Conservation (phyloP, 179 eudicot species). For the Silene vulgaris region DNA sequence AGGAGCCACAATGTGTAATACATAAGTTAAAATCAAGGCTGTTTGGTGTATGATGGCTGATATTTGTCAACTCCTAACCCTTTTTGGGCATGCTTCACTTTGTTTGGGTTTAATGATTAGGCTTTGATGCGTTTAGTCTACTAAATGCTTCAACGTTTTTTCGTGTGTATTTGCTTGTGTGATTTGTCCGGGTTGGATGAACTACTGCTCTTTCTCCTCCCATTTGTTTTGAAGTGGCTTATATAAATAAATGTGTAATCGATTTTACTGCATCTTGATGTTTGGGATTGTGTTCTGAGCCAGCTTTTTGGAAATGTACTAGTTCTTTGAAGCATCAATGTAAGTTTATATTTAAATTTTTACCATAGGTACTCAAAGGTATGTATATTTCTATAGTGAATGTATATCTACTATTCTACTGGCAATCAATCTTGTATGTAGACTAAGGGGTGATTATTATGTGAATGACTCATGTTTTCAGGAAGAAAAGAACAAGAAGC, state of each 20-base stretch:
- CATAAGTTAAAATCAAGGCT: too few relatives aligned
- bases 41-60: neutral
- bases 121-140: conserved; percentile 13
- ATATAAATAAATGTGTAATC: neutral
- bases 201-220: neutral
- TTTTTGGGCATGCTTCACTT: conserved; percentile 3
- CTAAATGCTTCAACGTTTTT: neutral
- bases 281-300: conserved; percentile 18
- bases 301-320: conserved; percentile 24
- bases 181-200: neutral
- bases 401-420: neutral
- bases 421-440: neutral
- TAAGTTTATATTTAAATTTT: conserved; percentile 3
- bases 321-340: conserved; percentile 16
- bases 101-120: neutral
- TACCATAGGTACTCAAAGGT: neutral
- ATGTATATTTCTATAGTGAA: neutral
- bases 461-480: conserved; percentile 29
- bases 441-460: neutral
- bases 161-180: conserved; percentile 10
- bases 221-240: conserved; percentile 8
- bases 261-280: conserved; percentile 8
- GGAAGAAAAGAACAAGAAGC: conserved; percentile 74
- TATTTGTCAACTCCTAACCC: neutral
- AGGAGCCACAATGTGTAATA: too few relatives aligned